Conservation (phyloP, 306 rosid genomes). For the Sophora flavescens region DNA sequence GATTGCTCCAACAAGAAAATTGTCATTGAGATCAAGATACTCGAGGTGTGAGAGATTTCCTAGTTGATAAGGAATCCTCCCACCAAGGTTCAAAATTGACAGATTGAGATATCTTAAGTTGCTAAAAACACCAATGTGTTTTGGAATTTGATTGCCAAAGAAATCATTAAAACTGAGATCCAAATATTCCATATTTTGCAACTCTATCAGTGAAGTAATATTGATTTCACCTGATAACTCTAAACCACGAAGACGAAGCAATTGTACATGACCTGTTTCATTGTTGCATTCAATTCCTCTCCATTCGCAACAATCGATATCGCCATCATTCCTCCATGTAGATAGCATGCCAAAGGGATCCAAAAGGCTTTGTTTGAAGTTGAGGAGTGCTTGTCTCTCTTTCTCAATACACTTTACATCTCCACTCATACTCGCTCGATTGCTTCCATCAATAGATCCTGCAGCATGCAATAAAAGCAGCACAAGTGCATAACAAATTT, state of each 20-base stretch:
- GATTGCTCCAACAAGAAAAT: not conserved
- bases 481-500: not conserved
- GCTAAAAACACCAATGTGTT: not conserved
- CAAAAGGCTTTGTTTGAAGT: not conserved
- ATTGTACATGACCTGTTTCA: not conserved
- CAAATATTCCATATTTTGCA: constrained; percentile 16
- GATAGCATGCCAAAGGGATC: not conserved
- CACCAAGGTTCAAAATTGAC: fast-evolving
- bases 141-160: not conserved
- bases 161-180: not conserved
- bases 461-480: not conserved
- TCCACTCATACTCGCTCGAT: not conserved
- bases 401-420: not conserved
- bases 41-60: not conserved
- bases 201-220: no score
- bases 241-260: constrained; percentile 29
- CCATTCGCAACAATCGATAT: constrained; percentile 37
- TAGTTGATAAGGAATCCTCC: constrained; percentile 20
- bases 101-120: constrained; percentile 38
- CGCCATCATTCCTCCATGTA: constrained; percentile 9
- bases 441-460: not conserved
- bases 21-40: not conserved
- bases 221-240: not conserved
- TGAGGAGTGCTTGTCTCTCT: constrained; percentile 36
- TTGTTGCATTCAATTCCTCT: constrained; percentile 29